phyloP scores from a whole-genome alignment of 2,329 filamentous ascomycete species.

The Simplicillium sp. region DNA sequence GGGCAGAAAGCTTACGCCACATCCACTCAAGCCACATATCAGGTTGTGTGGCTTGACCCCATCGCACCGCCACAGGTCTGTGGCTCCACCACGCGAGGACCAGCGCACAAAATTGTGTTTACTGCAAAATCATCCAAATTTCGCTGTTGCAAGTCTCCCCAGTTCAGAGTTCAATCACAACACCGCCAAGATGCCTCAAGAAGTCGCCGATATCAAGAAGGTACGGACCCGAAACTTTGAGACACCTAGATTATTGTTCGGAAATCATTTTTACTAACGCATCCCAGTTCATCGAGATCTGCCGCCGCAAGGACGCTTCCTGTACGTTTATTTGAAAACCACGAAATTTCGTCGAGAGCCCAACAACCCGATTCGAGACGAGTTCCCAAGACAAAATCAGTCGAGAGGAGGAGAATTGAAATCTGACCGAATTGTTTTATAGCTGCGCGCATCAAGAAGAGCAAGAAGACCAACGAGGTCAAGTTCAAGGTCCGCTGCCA shows the following conservation, averaged over 20 bases:
- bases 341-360: neutral
- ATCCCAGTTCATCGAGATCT: slow-evolving; percentile 97
- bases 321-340: slow-evolving; percentile 59
- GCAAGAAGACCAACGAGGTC: slow-evolving; percentile 80
- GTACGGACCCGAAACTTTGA: slow-evolving; percentile 27
- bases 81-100: slow-evolving; percentile 15
- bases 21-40: neutral
- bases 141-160: slow-evolving; percentile 17
- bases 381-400: slow-evolving; percentile 3
- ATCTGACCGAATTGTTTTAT: slow-evolving; percentile 21
- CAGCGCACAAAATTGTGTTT: slow-evolving; percentile 22
- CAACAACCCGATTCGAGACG: neutral
- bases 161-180: slow-evolving; percentile 14
- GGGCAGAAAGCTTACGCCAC: slow-evolving; percentile 5
- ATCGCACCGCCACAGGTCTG: no score
- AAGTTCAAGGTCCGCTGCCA: slow-evolving; percentile 99
- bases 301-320: slow-evolving; percentile 97
- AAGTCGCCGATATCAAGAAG: slow-evolving; percentile 97
- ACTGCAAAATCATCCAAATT: slow-evolving; percentile 17
- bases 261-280: slow-evolving; percentile 17
- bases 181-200: slow-evolving; percentile 84
- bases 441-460: slow-evolving; percentile 96
- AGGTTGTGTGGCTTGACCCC: slow-evolving; percentile 15
- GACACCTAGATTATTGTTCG: neutral
- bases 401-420: slow-evolving; percentile 5